Base-by-base conservation (phyloP, 345 rosid genomes). In the Syzygium grande region DNA sequence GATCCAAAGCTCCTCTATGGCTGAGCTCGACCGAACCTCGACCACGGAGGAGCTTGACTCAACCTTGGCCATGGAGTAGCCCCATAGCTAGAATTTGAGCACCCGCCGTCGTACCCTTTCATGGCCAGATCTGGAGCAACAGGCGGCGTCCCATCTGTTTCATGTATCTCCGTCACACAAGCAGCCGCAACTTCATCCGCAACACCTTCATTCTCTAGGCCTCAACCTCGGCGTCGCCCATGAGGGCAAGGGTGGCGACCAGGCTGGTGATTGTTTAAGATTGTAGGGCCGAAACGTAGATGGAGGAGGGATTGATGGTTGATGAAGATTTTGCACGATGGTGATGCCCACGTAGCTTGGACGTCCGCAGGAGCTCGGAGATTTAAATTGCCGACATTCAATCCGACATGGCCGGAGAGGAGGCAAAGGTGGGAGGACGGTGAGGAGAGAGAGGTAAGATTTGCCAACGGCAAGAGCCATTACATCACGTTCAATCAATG, bases 301-400 rank as follows among this genome's bases (percentile, higher is more conserved):
- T n/a, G 17, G 17, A 12, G 17, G 34, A 59, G 68, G 68, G 68
- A 59, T 30, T 59, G 11, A 13, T 2, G 12, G n/a, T 10, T 10
- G 27, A 12, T 58, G 1, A 58, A 58, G 13, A 58, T 25, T 25
- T 11, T 4, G n/a, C n/a, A 23, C 2, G 4, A 11, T 6, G 12
- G 12, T 58, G 29, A 58, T 10, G 30, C 65, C 29, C 65, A 59
- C 15, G 15, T 15, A 25, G 65, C 15, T 27, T 27, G 65, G 29
- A 59, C 30, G 5, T 59, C 65, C 2, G 5, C 15, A 59, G 11
- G 14, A 59, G 30, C 30, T 27, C 13, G 65, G 7, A 59, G 15
- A 59, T 59, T 15, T 29, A 63, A 16, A n/a, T 10, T 0, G 5
- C n/a, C 19, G 0, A 3, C 38, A 29, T 63, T 63, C 19, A n/a